Evolutionary conservation across 1,284 basidiomycete species (phyloP), one percentile per base, ranked within the genome.

Genomic region (Cryptococcus sp.): DNA sequence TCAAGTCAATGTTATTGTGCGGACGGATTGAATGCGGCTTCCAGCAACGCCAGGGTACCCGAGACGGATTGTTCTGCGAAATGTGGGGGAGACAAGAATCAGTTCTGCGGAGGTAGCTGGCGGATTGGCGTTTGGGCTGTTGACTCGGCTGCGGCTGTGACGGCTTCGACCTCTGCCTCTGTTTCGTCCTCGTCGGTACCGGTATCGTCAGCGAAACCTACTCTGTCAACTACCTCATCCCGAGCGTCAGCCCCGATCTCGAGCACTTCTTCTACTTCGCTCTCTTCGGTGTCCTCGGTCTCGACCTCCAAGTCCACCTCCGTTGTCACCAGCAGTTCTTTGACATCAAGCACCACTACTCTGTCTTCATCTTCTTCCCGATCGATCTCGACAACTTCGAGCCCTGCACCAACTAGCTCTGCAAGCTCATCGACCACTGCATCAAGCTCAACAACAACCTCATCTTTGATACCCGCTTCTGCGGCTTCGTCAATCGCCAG

Each of bases 1-100:
- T 19, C 48, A n/a, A 55, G 50, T 19, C 46, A 53, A 16, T 64
- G 62, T 31, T 56, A 50, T 40, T 64, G 62, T 42, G 62, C 52
- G 5, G 52, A 58, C 36, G 49, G 32, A 18, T 45, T 59, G 41
- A 40, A 36, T 49, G 41, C 41, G 5, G 13, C 5, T 18, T 43
- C 23, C n/a, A 43, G 4, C 41, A 34, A n/a, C 19, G 18, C 5
- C 18, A 3, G 25, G 28, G 21, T 21, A 31, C 21, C 41, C 18
- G 25, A 23, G 4, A 23, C 18, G 43, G 14, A 9, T 23, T 60
- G 58, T 46, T 51, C 49, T 32, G 41, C 52, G 3, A 46, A 5
- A 34, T 46, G 45, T 31, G 39, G 24, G 9, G 52, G 52, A 36
- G 34, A 49, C 21, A 19, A 40, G 41, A 40, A 39, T 19, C 21